Base-by-base conservation (phyloP, 345 rosid genomes). In the Moringa oleifera region DNA sequence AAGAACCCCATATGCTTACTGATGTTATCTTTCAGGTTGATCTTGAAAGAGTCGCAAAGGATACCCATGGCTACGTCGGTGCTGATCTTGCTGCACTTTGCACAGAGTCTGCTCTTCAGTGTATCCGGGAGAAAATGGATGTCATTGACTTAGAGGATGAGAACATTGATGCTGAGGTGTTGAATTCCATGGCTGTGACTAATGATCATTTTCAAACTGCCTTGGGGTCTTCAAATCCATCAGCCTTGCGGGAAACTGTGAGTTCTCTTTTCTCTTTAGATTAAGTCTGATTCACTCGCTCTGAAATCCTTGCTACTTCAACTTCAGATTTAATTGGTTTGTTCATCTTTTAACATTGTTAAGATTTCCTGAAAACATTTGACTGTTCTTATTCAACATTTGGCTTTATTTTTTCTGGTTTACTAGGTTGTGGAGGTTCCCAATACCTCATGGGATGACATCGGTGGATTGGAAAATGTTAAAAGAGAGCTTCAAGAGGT, bases 51-150 rank as follows among this genome's bases (percentile, higher is more conserved):
- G 74, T 68, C 28, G 59, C 81, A 18, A 80, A 75, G 59, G 75
- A 76, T 41, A 76, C 84, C 7, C 84, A 80, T 37, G 84, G 84
- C n/a, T 77, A 76, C 63, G 84, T 80, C 53, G 84, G 84, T 62
- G 75, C 84, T 59, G 84, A 80, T 23, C 69, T 80, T 33, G 84
- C 81, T 20, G 81, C 81, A 6, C 75, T 80, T 49, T 80, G 79
- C 61, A 80, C 84, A 15, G 84, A 77, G 69, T 68, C 79, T 63
- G 84, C 81, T n/a, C 81, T 80, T 71, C 84, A 76, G 64, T 80
- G 84, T 69, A 77, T 77, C 51, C 66, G 83, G 56, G 81, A 79
- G 62, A 79, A 79, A 64, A 79, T 79, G 83, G 83, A 79, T 62
- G 80, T 73, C n/a, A 76, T 76, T 58, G 81, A 80, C 68, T 69